Conservation (phyloP, 495 filamentous ascomycete species). For the Hypoxylon trugodes region DNA sequence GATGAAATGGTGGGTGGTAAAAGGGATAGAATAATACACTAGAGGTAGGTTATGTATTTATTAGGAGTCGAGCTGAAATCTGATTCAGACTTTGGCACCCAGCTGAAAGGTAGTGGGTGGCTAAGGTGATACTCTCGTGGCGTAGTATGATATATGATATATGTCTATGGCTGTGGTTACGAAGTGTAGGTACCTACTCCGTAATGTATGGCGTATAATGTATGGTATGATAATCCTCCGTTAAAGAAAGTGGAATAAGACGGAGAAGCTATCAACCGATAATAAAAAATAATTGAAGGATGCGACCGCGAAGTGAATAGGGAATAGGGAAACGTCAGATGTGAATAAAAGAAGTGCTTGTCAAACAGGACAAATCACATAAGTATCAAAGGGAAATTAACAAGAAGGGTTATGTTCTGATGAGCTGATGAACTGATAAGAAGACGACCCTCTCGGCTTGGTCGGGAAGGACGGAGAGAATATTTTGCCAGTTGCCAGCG, state of each 20-base stretch:
- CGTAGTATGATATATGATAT: slow-evolving; percentile 20
- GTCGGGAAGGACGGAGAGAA: slow-evolving; percentile 32
- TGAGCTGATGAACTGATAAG: slow-evolving; percentile 21
- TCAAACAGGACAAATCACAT: background rate
- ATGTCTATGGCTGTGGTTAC: too few relatives aligned
- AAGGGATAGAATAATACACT: background rate
- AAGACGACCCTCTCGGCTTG: slow-evolving; percentile 22
- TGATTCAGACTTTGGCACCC: slow-evolving; percentile 4
- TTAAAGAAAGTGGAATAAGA: slow-evolving; percentile 10
- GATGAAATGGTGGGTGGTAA: background rate
- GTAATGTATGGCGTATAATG: too few relatives aligned
- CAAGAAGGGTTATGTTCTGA: background rate
- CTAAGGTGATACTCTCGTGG: slow-evolving; percentile 8
- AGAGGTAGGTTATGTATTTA: slow-evolving; percentile 1
- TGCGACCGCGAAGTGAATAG: slow-evolving; percentile 11
- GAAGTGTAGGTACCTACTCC: too few relatives aligned
- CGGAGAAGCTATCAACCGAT: slow-evolving; percentile 8
- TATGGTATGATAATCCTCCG: slow-evolving; percentile 14
- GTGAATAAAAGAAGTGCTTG: slow-evolving; percentile 19
- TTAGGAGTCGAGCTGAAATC: background rate
- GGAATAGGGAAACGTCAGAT: too few relatives aligned
- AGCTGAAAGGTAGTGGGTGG: slow-evolving; percentile 8
- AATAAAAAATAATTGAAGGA: too few relatives aligned
- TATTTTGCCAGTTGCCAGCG: slow-evolving; percentile 19
- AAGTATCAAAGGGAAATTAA: slow-evolving; percentile 10